Evolutionary conservation across 306 rosid genomes (phyloP).

Genomic region (Canavalia gladiata): DNA sequence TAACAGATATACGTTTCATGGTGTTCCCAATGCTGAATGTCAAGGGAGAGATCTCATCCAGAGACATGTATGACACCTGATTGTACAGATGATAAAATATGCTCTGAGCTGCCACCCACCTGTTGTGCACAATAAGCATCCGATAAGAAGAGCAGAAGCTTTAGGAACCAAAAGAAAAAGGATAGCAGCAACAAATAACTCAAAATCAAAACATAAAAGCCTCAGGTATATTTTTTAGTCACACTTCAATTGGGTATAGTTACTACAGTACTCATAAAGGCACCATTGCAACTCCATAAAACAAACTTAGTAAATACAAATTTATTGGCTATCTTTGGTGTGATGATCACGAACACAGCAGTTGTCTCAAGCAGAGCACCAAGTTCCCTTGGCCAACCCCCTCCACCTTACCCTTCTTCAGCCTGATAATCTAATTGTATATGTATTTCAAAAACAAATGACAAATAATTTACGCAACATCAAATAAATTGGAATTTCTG

Average conservation of each 20-base stretch:
- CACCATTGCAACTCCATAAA: not conserved
- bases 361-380: not conserved
- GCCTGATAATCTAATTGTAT: not conserved
- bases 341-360: not conserved
- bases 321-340: not conserved
- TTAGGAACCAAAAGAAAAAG: slow-evolving; percentile 2
- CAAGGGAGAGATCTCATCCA: slow-evolving; percentile 93
- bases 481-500: slow-evolving; percentile 24
- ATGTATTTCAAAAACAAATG: not conserved
- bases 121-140: slow-evolving; percentile 44
- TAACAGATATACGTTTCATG: slow-evolving; percentile 95
- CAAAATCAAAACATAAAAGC: slow-evolving; percentile 3
- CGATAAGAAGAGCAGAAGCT: slow-evolving; percentile 11
- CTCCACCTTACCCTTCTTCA: not conserved
- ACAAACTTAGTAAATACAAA: not conserved
- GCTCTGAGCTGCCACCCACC: slow-evolving; percentile 98
- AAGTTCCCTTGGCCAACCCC: not conserved
- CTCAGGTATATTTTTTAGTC: no score
- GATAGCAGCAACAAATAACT: not conserved
- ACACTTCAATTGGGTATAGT: no score
- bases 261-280: no score
- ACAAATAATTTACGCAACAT: slow-evolving; percentile 21
- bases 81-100: slow-evolving; percentile 92
- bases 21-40: slow-evolving; percentile 94
- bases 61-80: slow-evolving; percentile 95